These are phyloP conservation scores for Paecilomyces variotii DNA, from an alignment of 2,329 filamentous ascomycete genomes.

Conservation along the genomic window DNA sequence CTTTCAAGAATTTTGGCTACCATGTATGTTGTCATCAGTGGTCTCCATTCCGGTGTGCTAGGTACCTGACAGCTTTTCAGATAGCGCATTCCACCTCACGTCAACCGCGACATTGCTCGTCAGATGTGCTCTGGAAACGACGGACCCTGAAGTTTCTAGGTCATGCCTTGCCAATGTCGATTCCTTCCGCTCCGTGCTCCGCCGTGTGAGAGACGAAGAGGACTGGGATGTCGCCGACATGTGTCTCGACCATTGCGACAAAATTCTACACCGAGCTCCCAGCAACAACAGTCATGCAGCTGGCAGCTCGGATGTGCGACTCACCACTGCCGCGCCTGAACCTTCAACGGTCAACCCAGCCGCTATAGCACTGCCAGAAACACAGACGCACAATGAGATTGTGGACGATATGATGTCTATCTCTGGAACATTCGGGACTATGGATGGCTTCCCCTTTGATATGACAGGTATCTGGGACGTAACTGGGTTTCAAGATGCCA, in stretches of 20 bases:
- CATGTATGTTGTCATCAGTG: slow-evolving; percentile 24
- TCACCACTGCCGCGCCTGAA: slow-evolving; percentile 13
- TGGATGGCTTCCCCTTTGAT: slow-evolving; percentile 40
- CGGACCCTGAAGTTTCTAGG: slow-evolving; percentile 37
- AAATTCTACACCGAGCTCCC: slow-evolving; percentile 35
- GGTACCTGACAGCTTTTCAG: slow-evolving; percentile 11
- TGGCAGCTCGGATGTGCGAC: slow-evolving; percentile 5
- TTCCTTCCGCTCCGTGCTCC: slow-evolving; percentile 40
- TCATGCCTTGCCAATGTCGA: slow-evolving; percentile 42
- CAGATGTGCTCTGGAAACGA: slow-evolving; percentile 45
- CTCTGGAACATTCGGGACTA: slow-evolving; percentile 37
- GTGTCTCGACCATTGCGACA: slow-evolving; percentile 44
- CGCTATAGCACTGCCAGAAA: slow-evolving; percentile 34
- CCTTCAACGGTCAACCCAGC: slow-evolving; percentile 29
- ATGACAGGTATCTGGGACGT: slow-evolving; percentile 41
- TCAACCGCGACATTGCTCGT: slow-evolving; percentile 47
- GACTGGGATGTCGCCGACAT: slow-evolving; percentile 51
- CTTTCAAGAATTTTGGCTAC: slow-evolving; percentile 47
- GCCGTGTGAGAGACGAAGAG: slow-evolving; percentile 40
- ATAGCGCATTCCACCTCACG: slow-evolving; percentile 46
- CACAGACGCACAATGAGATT: slow-evolving; percentile 38
- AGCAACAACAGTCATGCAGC: slow-evolving; percentile 12
- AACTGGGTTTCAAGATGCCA: slow-evolving; percentile 34
- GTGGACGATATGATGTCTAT: slow-evolving; percentile 42
- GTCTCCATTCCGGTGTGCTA: not conserved